Evolutionary conservation across 805 yeast genomes (phyloP), one percentile per base, ranked within the genome.

Genomic region (Wickerhamiella hasegawae): DNA sequence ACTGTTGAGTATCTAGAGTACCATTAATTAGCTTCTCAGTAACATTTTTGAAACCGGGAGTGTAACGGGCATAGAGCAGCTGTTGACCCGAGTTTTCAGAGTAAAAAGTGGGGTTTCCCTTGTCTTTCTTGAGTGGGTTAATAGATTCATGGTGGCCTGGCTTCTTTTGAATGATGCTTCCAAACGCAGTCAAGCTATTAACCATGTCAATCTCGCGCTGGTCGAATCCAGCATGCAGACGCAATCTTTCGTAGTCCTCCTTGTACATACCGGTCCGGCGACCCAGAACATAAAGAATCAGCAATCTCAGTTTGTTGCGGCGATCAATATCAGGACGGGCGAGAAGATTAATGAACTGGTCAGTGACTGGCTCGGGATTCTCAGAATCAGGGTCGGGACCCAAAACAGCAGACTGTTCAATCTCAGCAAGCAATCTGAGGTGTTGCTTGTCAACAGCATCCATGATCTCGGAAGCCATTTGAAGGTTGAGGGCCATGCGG

Each of bases 321-420:
- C 21, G 29, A 14, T 30, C 29, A 16, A 36, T 32, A 4, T 35
- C 24, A 14, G 67, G 67, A 38, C 65, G 62, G 20, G 62, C 69
- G 17, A 87, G 59, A 17, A 74, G 51, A 3, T 58, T 63, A 20
- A 85, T 60, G 37, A 84, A 57, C 24, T 68, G 71, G 34, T 72
- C 78, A 18, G 80, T 57, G 35, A 67, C 64, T 45, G 69, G 69
- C 31, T 52, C 51, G 31, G 67, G 66, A 44, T 69, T 69, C 19
- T 66, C 66, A 3, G 87, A 84, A 43, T 81, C 79, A 32, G 73
- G 62, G 37, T 73, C 74, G 3, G 68, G 54, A 17, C 93, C 93
- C 29, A 71, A 71, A 3, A 83, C 80, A 43, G 84, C 65, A 15
- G 75, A 69, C 57, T 85, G 95, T 56, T 90, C 97, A 39, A 84